These are phyloP conservation scores for Candida sanyiensis DNA, from an alignment of 805 yeast genomes.

Conservation along the genomic window DNA sequence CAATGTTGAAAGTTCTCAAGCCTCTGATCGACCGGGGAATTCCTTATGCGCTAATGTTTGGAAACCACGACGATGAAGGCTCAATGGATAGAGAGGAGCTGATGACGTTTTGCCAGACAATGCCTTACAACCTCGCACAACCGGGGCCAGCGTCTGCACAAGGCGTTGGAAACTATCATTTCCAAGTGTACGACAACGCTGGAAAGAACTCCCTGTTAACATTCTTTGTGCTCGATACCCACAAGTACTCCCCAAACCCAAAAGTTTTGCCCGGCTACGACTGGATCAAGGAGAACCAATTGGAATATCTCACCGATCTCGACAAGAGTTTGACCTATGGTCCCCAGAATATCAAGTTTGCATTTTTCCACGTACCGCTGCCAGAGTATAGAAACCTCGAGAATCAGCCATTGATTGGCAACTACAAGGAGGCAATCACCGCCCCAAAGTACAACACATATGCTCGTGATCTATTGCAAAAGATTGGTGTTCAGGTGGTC, in stretches of 20 bases:
- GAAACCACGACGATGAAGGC: constrained; percentile 94
- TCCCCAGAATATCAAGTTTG: constrained; percentile 59
- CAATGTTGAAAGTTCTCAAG: constrained; percentile 67
- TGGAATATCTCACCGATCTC: constrained; percentile 45
- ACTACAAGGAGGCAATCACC: constrained; percentile 63
- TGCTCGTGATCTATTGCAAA: constrained; percentile 50
- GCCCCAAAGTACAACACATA: constrained; percentile 72
- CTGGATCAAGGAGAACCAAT: constrained; percentile 69
- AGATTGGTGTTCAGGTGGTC: constrained; percentile 67
- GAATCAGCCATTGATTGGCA: constrained; percentile 51
- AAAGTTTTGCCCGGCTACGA: constrained; percentile 76
- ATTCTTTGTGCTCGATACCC: constrained; percentile 79
- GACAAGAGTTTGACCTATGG: constrained; percentile 26
- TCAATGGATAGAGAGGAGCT: constrained; percentile 52
- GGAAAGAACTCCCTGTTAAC: constrained; percentile 42
- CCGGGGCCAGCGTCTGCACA: constrained; percentile 61
- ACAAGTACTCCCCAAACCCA: constrained; percentile 64
- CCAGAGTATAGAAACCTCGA: constrained; percentile 66
- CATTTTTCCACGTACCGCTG: constrained; percentile 90
- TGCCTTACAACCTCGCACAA: constrained; percentile 66
- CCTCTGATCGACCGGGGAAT: constrained; percentile 64
- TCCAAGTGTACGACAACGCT: constrained; percentile 42
- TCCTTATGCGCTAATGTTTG: constrained; percentile 83
- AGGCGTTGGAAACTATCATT: constrained; percentile 80
- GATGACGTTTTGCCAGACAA: constrained; percentile 45